Base-by-base conservation (phyloP, 2,329 filamentous ascomycete species). In the Aspergillus niger region DNA sequence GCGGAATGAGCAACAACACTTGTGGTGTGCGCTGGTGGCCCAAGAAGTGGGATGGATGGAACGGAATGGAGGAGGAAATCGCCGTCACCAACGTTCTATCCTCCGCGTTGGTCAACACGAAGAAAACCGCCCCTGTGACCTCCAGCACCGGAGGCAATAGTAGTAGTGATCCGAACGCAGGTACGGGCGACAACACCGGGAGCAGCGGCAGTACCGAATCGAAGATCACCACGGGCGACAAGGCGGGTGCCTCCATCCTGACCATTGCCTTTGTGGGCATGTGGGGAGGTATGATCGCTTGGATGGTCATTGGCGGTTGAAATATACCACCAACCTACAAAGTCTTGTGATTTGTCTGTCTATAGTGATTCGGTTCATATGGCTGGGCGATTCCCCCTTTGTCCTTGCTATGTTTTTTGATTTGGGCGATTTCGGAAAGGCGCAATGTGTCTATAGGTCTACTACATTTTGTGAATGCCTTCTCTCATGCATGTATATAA, bases 61-160 rank as follows among this genome's bases (percentile, higher is more conserved):
- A 78, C 8, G 88, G 88, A 58, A 87, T 91, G 8, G 84, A 89
- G 47, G 81, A 89, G 73, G 86, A 91, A 79, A 89, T 91, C 83
- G 87, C 84, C 67, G 87, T 86, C 0, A 78, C 90, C 26, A 82
- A 85, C 28, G 83, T 87, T 5, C 77, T 91, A 65, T 85, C 86
- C 74, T 87, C 86, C 60, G 84, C 82, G 47, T 77, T 89, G 11
- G 75, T 86, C 44, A 73, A 77, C 44, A 70, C 73, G 15, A 76
- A 75, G 1, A 83, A 86, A 0, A 77, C 83, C 0, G 78, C 79
- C 1, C 71, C 72, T 2, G 66, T 74, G 26, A 74, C 71, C 1
- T 63, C 65, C 11, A 70, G 76, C 3, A 84, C 81, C 1, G 88
- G 88, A 32, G 89, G 88, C 55, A 89, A 71, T 6, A 79, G 77